Evolutionary conservation across 768 basidiomycete genomes (phyloP).

Genomic region (Boletales sp.): DNA sequence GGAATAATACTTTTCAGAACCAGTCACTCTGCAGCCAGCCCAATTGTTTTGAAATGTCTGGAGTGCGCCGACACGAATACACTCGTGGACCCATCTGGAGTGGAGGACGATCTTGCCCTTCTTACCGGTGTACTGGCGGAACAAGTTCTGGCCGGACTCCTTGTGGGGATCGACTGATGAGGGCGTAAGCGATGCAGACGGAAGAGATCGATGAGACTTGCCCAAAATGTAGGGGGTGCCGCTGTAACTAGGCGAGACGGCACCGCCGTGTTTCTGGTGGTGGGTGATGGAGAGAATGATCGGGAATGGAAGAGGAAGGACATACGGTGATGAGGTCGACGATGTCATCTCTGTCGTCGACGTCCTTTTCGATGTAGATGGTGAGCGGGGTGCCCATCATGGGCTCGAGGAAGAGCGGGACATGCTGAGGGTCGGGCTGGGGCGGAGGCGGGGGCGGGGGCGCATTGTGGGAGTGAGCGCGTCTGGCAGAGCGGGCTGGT

Average conservation of each 20-base stretch:
- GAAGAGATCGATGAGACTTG: slow-evolving; percentile 31
- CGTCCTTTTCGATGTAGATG: slow-evolving; percentile 80
- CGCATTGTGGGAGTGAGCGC: slow-evolving; percentile 36
- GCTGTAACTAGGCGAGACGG: slow-evolving; percentile 71
- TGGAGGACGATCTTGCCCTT: slow-evolving; percentile 77
- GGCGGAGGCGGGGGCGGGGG: slow-evolving; percentile 23
- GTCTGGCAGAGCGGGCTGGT: slow-evolving; percentile 65
- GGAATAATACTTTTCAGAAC: slow-evolving; percentile 60
- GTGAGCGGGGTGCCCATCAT: slow-evolving; percentile 74
- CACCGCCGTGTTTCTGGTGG: slow-evolving; percentile 72
- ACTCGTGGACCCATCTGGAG: slow-evolving; percentile 74
- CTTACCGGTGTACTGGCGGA: slow-evolving; percentile 73
- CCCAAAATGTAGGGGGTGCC: slow-evolving; percentile 78
- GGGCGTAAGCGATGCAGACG: slow-evolving; percentile 2
- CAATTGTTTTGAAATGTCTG: slow-evolving; percentile 76
- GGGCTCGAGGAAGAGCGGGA: slow-evolving; percentile 71
- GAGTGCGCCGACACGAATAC: slow-evolving; percentile 62
- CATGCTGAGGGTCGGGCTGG: slow-evolving; percentile 34
- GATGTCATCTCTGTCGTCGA: slow-evolving; percentile 62
- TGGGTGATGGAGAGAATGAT: slow-evolving; percentile 6
- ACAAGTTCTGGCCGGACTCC: slow-evolving; percentile 76
- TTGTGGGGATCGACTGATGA: slow-evolving; percentile 71
- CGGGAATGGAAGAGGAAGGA: slow-evolving; percentile 16
- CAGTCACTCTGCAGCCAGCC: slow-evolving; percentile 79
- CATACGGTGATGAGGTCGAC: slow-evolving; percentile 64